Evolutionary conservation across 2,329 filamentous ascomycete species (phyloP), one percentile per base, ranked within the genome.

Genomic region (Exophiala spinifera): DNA sequence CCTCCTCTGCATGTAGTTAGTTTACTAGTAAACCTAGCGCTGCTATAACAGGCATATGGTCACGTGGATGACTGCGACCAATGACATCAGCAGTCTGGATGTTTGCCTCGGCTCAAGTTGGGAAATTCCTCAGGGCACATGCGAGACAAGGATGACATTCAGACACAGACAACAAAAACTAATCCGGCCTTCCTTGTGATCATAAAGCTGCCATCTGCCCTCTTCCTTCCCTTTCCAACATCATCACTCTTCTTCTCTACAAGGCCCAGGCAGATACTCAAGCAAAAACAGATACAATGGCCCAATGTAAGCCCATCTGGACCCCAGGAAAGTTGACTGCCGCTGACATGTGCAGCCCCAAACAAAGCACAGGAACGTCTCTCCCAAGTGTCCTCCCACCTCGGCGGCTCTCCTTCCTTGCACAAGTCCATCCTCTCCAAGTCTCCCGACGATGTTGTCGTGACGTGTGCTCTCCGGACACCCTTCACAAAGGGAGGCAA

Each of bases 401-500:
- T 84, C 61, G 52, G 54, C 33, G 51, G 51, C 34, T 44, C 48
- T 4, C 33, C 28, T 36, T 69, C 71, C 55, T 67, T 73, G n/a
- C 69, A 69, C 46, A 59, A 60, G 19, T 58, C 70, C 5, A 66
- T 81, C 42, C 68, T 79, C 42, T 69, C 74, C 66, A 79, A 85
- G 69, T 75, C 78, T 60, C 77, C 81, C 45, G 80, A 85, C 71
- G 83, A 86, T 70, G 84, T 97, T 63, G 94, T 99, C 67, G 85
- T 99, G 60, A 97, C 94, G 59, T 89, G 88, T 63, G 89, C 88
- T 64, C 88, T 96, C 67, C 90, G 94, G 66, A 95, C 90, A 14
- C 84, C 94, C 66, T 85, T 97, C 73, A 96, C 91, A 63, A 95
- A 90, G 74, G 92, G 91, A 64, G 91, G 91, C 67, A 91, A 91